Conservation (phyloP, 768 basidiomycete genomes). For the Psilocybe tampanensis region DNA sequence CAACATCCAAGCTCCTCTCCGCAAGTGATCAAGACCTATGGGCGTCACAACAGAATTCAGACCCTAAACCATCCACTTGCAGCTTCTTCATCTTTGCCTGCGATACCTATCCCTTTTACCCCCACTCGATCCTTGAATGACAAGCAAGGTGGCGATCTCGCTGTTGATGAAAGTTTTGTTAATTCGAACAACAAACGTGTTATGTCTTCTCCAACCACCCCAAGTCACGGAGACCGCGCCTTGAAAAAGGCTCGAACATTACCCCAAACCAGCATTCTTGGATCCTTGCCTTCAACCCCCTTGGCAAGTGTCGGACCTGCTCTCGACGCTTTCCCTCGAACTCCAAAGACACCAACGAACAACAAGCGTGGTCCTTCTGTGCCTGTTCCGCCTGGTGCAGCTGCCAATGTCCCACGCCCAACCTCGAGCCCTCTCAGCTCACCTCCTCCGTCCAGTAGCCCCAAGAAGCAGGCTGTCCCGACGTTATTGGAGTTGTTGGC, state of each 20-base stretch:
- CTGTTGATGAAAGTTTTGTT: background rate
- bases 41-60: background rate
- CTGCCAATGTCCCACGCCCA: conserved; percentile 7
- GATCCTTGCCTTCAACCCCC: background rate
- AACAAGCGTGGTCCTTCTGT: background rate
- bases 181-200: conserved; percentile 25
- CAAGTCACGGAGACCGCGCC: conserved; percentile 7
- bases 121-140: conserved; percentile 7
- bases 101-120: conserved; percentile 17
- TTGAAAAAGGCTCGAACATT: conserved; percentile 20
- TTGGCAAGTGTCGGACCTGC: background rate
- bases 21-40: conserved; percentile 12
- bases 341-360: background rate
- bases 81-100: conserved; percentile 16
- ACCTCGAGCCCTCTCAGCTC: conserved; percentile 6
- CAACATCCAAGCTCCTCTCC: conserved; percentile 15
- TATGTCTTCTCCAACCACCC: conserved; percentile 1
- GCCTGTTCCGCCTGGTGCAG: background rate
- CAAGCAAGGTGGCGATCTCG: background rate
- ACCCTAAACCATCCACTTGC: conserved; percentile 3
- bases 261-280: background rate
- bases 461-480: conserved; percentile 30
- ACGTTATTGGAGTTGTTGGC: conserved; percentile 48
- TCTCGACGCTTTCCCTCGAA: background rate
- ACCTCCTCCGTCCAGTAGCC: background rate